Evolutionary conservation across 768 basidiomycete genomes (phyloP), one percentile per base, ranked within the genome.

Genomic region (Strobilomyces echinocephalus): DNA sequence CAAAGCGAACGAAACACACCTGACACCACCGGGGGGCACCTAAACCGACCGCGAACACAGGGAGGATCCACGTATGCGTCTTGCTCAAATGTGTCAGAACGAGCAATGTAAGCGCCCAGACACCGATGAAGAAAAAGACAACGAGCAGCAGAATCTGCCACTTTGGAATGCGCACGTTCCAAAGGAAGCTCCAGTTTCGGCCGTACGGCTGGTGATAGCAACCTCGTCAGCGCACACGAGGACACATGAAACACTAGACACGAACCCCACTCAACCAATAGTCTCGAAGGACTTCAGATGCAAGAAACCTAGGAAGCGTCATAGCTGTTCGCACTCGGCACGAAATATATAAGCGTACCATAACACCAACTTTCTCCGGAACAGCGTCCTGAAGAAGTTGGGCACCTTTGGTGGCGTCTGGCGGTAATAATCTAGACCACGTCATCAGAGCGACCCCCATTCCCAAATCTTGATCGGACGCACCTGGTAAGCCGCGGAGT

Each of bases 1-100:
- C 18, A 20, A 35, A 55, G 21, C 3, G 3, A 56, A 24, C 41
- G 3, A 15, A 26, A 46, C 61, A 66, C 45, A 84, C 85, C 76
- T 95, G 94, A 76, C 94, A 95, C 94, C 94, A 97, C 63, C 91
- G 73, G 12, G 94, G 94, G 28, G 91, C 91, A 41, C 94, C 94
- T 49, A 97, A 80, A 63, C 94, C 94, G 46, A 97, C 92, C 7
- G 94, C 94, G 64, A 97, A 97, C 8, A 97, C 91, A 42, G 94
- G 91, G 38, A 97, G 74, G 18, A 97, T 74, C 94, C 94, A 97
- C 9, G 94, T 97, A 66, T 97, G 94, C 11, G 90, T 89, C 71
- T 95, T 95, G 63, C 88, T 89, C 73, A 94, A 86, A 64, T 86
- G 79, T 8, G 85, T 95, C 63, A 97, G 76, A 52, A 93, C 72